These are phyloP conservation scores for Gossypium sturtianum DNA, from an alignment of 345 rosid species.

Conservation along the genomic window DNA sequence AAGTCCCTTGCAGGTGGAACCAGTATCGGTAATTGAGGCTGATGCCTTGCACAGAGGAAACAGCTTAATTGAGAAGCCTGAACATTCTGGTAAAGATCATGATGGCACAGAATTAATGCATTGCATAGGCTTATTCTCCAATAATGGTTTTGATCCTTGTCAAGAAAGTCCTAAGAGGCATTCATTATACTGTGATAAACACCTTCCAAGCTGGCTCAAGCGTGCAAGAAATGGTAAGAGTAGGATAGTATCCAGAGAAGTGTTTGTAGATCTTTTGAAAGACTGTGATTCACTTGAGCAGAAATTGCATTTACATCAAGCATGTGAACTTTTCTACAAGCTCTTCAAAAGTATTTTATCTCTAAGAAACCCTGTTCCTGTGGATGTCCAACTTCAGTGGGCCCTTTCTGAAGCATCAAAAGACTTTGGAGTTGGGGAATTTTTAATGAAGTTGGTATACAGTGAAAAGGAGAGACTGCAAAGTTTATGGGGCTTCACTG, in stretches of 20 bases:
- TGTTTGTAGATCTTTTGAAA: conserved; percentile 65
- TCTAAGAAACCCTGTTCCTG: conserved; percentile 82
- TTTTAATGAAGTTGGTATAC: conserved; percentile 65
- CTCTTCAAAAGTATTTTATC: conserved; percentile 89
- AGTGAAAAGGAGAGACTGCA: conserved; percentile 69
- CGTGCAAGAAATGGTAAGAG: conserved; percentile 99
- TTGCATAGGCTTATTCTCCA: conserved; percentile 60
- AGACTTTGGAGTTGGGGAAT: conserved; percentile 49
- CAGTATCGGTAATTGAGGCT: conserved; percentile 30
- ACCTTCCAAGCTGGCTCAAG: conserved; percentile 99
- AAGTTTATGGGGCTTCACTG: conserved; percentile 64
- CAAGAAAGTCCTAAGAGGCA: conserved; percentile 63
- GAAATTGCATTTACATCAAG: conserved; percentile 73
- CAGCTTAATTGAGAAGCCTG: conserved; percentile 37
- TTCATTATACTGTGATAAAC: conserved; percentile 78
- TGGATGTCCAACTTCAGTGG: conserved; percentile 93
- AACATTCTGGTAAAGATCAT: conserved; percentile 39
- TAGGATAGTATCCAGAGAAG: conserved; percentile 89
- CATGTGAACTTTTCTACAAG: conserved; percentile 94
- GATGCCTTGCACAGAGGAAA: conserved; percentile 31
- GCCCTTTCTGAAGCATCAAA: conserved; percentile 87
- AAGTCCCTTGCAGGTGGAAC: conserved; percentile 40
- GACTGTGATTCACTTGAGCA: conserved; percentile 57
- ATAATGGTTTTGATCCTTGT: conserved; percentile 46
- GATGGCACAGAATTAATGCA: conserved; percentile 25